Percentiles rank a stretch among this genome's conserved stretches.
Conservation (phyloP, 2,329 filamentous ascomycete genomes). For the Fusarium xyrophilum region DNA sequence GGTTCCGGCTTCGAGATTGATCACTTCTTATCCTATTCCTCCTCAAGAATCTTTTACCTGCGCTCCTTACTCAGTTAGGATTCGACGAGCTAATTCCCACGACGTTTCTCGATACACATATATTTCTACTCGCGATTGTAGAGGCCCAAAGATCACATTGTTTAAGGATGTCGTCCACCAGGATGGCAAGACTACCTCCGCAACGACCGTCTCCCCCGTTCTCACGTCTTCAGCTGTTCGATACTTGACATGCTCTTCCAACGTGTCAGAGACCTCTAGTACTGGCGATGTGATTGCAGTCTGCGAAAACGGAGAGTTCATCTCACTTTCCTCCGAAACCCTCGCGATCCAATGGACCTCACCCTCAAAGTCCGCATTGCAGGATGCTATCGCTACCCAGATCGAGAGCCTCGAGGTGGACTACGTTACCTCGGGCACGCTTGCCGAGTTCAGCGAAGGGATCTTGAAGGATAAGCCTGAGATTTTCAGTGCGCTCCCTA, state of each 20-base stretch:
- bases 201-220: slow-evolving; percentile 51
- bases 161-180: slow-evolving; percentile 64
- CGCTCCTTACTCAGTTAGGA: slow-evolving; percentile 64
- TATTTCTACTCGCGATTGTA: slow-evolving; percentile 59
- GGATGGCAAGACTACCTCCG: slow-evolving; percentile 60
- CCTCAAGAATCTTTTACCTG: slow-evolving; percentile 70
- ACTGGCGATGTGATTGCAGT: slow-evolving; percentile 59
- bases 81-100: slow-evolving; percentile 55
- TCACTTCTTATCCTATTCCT: slow-evolving; percentile 72
- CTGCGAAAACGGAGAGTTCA: slow-evolving; percentile 65
- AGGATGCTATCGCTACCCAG: slow-evolving; percentile 45
- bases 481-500: slow-evolving; percentile 58
- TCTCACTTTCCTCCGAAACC: slow-evolving; percentile 65
- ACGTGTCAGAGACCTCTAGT: slow-evolving; percentile 36
- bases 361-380: slow-evolving; percentile 45
- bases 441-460: slow-evolving; percentile 59
- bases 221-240: slow-evolving; percentile 50
- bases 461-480: slow-evolving; percentile 63
- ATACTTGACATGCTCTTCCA: slow-evolving; percentile 47
- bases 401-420: slow-evolving; percentile 56
- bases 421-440: slow-evolving; percentile 54
- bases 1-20: slow-evolving; percentile 66
- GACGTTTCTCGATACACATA: slow-evolving; percentile 67
- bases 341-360: slow-evolving; percentile 47
- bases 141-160: slow-evolving; percentile 60